Conservation (phyloP, 2,329 filamentous ascomycete species). For the Blastomyces gilchristii region DNA sequence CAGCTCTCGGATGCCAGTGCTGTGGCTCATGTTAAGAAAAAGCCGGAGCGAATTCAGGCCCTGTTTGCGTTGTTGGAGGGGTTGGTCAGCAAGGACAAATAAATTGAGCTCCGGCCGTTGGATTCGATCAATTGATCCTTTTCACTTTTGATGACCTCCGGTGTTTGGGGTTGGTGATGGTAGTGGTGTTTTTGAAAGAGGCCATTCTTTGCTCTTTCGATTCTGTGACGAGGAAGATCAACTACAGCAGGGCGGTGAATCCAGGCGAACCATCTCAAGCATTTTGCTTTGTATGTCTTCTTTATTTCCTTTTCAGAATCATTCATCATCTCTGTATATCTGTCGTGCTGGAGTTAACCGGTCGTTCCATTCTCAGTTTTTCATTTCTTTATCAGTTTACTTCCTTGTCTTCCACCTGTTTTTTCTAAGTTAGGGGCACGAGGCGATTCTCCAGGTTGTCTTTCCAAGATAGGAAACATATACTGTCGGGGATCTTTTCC, state of each 20-base stretch:
- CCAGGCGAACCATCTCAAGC: not conserved
- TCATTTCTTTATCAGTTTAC: not conserved
- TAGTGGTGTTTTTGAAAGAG: not conserved
- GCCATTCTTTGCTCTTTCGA: not conserved
- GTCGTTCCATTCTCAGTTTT: not conserved
- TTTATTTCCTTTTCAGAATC: not conserved
- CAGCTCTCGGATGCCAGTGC: not conserved
- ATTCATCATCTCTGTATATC: not conserved
- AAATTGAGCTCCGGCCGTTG: not conserved
- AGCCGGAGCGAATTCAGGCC: not conserved
- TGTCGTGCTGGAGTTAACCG: not conserved
- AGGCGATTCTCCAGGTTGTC: not conserved
- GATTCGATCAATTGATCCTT: not conserved
- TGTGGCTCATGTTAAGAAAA: not conserved
- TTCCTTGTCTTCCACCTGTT: not conserved
- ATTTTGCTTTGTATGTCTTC: not conserved
- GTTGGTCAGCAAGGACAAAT: conserved; percentile 1
- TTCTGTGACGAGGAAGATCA: not conserved
- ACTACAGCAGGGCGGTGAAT: not conserved
- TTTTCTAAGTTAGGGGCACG: not conserved
- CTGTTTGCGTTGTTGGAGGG: not conserved
- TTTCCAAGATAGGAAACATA: not conserved
- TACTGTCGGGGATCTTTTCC: not conserved
- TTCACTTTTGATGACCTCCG: not conserved
- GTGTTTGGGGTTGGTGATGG: not conserved